These are phyloP conservation scores for Lavandula angustifolia DNA, from an alignment of 257 asterid species.

Conservation along the genomic window DNA sequence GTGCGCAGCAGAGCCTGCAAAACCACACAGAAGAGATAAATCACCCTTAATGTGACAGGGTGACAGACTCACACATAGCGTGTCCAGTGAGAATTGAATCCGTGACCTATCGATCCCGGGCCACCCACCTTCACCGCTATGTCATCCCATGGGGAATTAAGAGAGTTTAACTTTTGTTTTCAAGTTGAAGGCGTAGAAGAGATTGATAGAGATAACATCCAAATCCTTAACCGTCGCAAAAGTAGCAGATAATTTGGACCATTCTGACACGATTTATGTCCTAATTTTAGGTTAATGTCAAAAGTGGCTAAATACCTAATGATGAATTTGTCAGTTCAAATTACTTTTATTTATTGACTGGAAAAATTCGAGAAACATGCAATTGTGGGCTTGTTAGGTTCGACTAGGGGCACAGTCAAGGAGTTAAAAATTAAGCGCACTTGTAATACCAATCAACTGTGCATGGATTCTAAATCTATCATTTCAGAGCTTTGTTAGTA, in stretches of 20 bases:
- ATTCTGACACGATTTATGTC: slow-evolving; percentile 4
- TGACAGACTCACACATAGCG: too few species aligned
- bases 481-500: neutral
- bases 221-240: slow-evolving; percentile 7
- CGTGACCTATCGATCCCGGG: too few species aligned
- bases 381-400: too few species aligned
- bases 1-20: too few species aligned
- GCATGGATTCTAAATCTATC: slow-evolving; percentile 13
- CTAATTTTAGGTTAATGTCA: slow-evolving; percentile 28
- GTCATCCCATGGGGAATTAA: too few species aligned
- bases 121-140: too few species aligned
- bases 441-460: neutral
- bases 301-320: slow-evolving; percentile 27
- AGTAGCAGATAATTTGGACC: slow-evolving; percentile 29
- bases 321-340: slow-evolving; percentile 30
- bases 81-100: too few species aligned
- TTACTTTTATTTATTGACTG: slow-evolving; percentile 1
- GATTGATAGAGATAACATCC: slow-evolving; percentile 15
- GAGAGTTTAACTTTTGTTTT: too few species aligned
- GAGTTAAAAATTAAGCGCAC: neutral
- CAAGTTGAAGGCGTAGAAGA: neutral
- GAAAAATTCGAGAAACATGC: neutral
- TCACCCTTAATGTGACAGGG: too few species aligned
- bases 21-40: too few species aligned
- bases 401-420: too few species aligned